Evolutionary conservation across 1,284 basidiomycete genomes (phyloP), one percentile per base, ranked within the genome.

Genomic region (Hemileia vastatrix): DNA sequence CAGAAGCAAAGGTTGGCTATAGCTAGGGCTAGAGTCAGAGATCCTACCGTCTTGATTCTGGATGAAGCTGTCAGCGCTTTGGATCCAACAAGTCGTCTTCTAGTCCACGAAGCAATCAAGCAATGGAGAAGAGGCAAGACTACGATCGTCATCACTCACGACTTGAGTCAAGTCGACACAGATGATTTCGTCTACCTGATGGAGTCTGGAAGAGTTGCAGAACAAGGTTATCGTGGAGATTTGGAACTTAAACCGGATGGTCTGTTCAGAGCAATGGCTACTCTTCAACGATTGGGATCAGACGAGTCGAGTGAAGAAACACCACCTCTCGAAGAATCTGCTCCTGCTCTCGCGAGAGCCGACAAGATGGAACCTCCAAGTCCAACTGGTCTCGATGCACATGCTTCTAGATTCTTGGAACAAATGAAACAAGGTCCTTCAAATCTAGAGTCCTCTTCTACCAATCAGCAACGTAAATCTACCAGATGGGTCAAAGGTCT

Each of bases 11-110:
- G 95, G 8, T 75, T 99, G 15, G 90, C 91, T 0, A 86, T 98
- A 67, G 94, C 95, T 1, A 80, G 94, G 57, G 93, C 92, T 1
- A 81, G 84, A 64, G 78, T 98, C 61, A 81, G 92, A 56, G 84
- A 98, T 76, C 91, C 94, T 0, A 83, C 86, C 0, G 86, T 98
- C 15, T 80, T 98, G 66, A 87, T 98, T 72, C 84, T 98, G 33
- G 95, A 98, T 73, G 95, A 98, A 79, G 88, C 90, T 1, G 97
- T 93, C 4, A 95, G 91, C 1, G 93, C 94, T 4, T 82, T 98
- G 63, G 95, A 98, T 77, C 83, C 86, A 19, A 87, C 87, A 0
- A 88, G 90, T 2, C 86, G 92, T 21, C 80, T 90, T 40, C 82
- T 92, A 45, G 90, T 97, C 6, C 90, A 90, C 67, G 86, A 90